Evolutionary conservation across 2,329 filamentous ascomycete species (phyloP), one percentile per base, ranked within the genome.

Genomic region (Elsinoe australis): DNA sequence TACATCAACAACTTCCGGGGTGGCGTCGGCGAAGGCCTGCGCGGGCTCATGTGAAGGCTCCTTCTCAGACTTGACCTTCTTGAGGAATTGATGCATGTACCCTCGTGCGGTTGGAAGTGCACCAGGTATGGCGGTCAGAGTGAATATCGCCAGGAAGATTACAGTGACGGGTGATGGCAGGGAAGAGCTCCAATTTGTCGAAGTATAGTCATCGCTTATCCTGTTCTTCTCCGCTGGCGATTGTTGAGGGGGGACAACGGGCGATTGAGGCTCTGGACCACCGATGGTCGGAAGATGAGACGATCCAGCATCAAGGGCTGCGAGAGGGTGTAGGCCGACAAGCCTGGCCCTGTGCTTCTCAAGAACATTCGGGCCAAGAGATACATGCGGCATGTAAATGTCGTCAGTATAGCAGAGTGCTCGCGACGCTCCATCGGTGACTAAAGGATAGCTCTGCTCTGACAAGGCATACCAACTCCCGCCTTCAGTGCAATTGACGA

Each of bases 391-490:
- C 42, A 77, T 67, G 61, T 71, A 70, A 64, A 72, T 80, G 50
- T 72, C 71, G 47, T 71, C 70, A 41, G 71, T 70, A 54, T 80
- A 79, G 59, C 74, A 79, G 47, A 72, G 65, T 6, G 80, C 79
- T 53, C 70, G 67, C 18, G 72, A 68, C 3, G 79, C 80, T 32
- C 75, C 82, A 47, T 87, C 79, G 17, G 89, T 83, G 21, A 95
- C 87, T 7, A 90, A 75, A 3, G 92, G 92, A 58, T 95, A 96
- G 6, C 80, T 80, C 32, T 74, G 75, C 50, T 94, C 90, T 1
- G 90, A 95, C 67, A 96, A 76, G 24, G 89, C 92, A 64, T 90
- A 98, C 88, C 90, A 96, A 52, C 85, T 85, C 22, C 89, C 90
- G n/a, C 74, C 71, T 49, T 85, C 79, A 1, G 89, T 95, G 56